Evolutionary conservation across 176 grass and related monocot genomes (phyloP).

Genomic region (Paspalum notatum): DNA sequence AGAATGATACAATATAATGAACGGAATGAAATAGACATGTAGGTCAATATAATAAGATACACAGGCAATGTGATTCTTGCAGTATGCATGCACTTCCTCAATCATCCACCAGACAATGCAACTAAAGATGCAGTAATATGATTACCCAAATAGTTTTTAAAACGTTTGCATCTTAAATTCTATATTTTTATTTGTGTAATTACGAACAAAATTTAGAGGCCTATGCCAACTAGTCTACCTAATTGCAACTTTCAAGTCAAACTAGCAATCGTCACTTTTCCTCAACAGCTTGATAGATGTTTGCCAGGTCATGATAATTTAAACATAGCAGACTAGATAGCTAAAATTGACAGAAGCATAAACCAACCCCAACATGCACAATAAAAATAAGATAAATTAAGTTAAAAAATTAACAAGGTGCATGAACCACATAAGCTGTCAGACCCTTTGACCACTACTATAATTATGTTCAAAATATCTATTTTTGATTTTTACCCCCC

Average conservation of each 20-base stretch:
- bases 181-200: slow-evolving; percentile 10
- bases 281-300: slow-evolving; percentile 17
- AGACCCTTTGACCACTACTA: not conserved
- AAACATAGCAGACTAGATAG: not conserved
- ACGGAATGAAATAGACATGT: slow-evolving; percentile 22
- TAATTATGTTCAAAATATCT: not conserved
- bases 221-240: not conserved
- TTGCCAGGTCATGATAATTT: not conserved
- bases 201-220: not conserved
- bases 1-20: slow-evolving; percentile 32
- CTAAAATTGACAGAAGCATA: not conserved
- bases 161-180: not conserved
- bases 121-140: not conserved
- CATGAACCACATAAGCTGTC: not conserved
- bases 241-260: slow-evolving; percentile 25
- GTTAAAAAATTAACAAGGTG: not conserved
- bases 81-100: slow-evolving; percentile 9
- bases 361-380: not conserved
- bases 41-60: slow-evolving; percentile 15
- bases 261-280: not conserved
- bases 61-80: not conserved
- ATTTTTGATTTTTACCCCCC: not conserved
- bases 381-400: not conserved
- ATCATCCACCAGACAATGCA: not conserved
- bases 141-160: not conserved